Conservation (phyloP, 208 protist genomes). For the Trichomonas vaginalis region DNA sequence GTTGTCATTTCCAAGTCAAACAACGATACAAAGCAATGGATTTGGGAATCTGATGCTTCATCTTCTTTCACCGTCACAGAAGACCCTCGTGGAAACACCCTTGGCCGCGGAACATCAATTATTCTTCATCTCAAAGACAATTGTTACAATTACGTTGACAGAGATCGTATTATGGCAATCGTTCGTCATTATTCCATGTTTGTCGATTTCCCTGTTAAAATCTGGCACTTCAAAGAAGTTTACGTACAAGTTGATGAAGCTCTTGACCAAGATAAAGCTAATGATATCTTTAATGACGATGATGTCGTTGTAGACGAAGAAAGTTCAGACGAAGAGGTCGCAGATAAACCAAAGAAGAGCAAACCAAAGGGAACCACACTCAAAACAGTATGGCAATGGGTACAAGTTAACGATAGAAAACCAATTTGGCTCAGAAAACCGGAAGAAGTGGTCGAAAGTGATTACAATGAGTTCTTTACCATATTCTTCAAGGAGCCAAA, state of each 20-base stretch:
- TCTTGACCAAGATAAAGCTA: not conserved
- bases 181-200: not conserved
- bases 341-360: constrained; percentile 29
- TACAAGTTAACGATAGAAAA: constrained; percentile 82
- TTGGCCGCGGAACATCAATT: constrained; percentile 85
- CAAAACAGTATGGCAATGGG: constrained; percentile 56
- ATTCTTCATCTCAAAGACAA: constrained; percentile 84
- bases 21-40: constrained; percentile 49
- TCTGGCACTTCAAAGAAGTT: not conserved
- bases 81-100: constrained; percentile 61
- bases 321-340: constrained; percentile 29
- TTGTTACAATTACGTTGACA: constrained; percentile 74
- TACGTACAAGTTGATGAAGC: not conserved
- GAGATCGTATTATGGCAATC: constrained; percentile 17
- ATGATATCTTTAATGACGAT: constrained; percentile 52
- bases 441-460: constrained; percentile 78
- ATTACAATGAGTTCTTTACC: constrained; percentile 98
- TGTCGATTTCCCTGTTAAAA: constrained; percentile 4
- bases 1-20: constrained; percentile 68
- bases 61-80: constrained; percentile 73
- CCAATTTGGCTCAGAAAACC: constrained; percentile 89
- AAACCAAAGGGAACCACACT: constrained; percentile 56
- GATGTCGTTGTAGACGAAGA: not conserved
- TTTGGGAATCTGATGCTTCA: constrained; percentile 89
- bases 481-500: constrained; percentile 69